Conservation (phyloP, 345 rosid species). For the Raphanus raphanistrum region DNA sequence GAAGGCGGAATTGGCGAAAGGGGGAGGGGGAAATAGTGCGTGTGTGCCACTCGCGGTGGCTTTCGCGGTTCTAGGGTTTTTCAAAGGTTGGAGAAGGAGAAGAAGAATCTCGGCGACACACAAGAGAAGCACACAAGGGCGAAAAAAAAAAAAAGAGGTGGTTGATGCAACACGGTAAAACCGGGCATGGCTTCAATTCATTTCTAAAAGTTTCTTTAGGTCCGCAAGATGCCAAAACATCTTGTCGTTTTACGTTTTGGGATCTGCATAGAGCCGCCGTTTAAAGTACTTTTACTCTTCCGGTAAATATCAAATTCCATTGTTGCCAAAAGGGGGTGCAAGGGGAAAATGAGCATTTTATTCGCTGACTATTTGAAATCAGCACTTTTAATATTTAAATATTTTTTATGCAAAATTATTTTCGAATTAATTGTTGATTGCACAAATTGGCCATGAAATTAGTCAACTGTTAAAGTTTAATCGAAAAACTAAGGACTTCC, state of each 20-base stretch:
- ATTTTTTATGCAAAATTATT: no score
- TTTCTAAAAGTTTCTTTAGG: background rate
- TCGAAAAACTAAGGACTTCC: no score
- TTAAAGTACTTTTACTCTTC: background rate
- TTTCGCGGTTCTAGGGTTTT: constrained; percentile 32
- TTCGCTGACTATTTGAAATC: no score
- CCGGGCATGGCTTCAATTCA: constrained; percentile 10
- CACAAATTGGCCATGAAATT: no score
- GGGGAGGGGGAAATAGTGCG: background rate
- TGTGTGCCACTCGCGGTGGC: background rate
- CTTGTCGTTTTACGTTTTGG: constrained; percentile 13
- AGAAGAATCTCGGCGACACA: constrained; percentile 19
- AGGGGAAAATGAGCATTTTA: no score
- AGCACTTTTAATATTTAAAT: no score
- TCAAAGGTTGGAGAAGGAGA: constrained; percentile 17
- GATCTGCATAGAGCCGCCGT: constrained; percentile 22
- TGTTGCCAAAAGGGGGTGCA: no score
- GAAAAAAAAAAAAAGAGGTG: background rate
- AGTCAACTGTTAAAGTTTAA: no score
- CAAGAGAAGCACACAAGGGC: background rate
- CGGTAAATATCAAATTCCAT: no score
- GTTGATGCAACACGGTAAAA: background rate
- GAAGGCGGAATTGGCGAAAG: background rate
- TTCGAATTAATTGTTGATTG: no score
- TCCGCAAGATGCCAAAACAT: background rate